Evolutionary conservation across 1,284 basidiomycete genomes (phyloP), one percentile per base, ranked within the genome.

Genomic region (Cronartium quercuum): DNA sequence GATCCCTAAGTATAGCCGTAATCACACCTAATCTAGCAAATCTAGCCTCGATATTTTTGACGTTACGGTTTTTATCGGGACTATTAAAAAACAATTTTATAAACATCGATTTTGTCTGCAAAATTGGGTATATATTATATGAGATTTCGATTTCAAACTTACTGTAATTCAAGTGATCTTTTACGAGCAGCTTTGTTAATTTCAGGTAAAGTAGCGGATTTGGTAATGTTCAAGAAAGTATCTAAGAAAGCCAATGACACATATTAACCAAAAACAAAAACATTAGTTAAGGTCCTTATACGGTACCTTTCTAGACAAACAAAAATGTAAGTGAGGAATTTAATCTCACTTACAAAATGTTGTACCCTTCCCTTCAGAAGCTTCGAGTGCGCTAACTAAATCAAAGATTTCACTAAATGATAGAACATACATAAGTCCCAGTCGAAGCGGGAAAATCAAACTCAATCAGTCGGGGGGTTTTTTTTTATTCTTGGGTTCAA

Each of bases 1-100:
- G 78, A 79, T 89, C 89, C 77, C 91, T 85, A 78, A 97, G 83
- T 78, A 96, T 94, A 60, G 87, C 86, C 5, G 88, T 85, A 76
- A 97, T 87, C n/a, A 94, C 88, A 76, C 92, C 91, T 6, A 96
- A 86, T 34, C 92, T 86, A 35, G 93, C 88, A 82, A 94, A 96
- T 18, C 91, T 87, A 78, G 93, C 92, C 67, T 93, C 90, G 42
- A 90, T 86, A 70, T 87, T 86, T 81, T 90, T 90, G 57, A 90
- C 86, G 71, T 88, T 86, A 0, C 88, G 91, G 82, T 95, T 95
- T 85, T 97, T 95, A 83, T 95, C 93, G 13, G 93, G 94, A 82
- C 92, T 94, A 78, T n/a, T 69, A n/a, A 24, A 15, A 40, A 51
- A 24, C 44, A 70, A 35, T 65, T 44, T 47, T 64, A 37, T 55